Conservation (phyloP, 2,329 filamentous ascomycete species). For the Blumeriella jaapii region DNA sequence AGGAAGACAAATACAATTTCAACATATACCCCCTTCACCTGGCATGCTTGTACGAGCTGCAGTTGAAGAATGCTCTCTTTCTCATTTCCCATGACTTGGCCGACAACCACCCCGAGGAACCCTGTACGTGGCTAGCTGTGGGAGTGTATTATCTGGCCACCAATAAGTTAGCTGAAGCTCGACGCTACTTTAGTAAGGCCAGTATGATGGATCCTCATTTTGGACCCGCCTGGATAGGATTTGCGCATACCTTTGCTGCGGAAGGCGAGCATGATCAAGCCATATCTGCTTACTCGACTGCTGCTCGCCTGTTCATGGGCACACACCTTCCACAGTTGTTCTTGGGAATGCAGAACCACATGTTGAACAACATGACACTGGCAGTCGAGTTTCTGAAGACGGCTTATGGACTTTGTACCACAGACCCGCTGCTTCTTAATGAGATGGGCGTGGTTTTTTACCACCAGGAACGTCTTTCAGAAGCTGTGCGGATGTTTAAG, state of each 20-base stretch:
- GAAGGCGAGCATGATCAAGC: conserved; percentile 98
- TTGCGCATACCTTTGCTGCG: conserved; percentile 94
- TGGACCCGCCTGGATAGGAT: conserved; percentile 95
- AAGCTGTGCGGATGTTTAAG: conserved; percentile 67
- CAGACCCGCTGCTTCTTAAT: conserved; percentile 83
- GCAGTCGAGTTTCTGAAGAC: conserved; percentile 91
- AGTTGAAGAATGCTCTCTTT: conserved; percentile 79
- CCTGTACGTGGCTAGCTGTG: conserved; percentile 87
- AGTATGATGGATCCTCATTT: conserved; percentile 97
- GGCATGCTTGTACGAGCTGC: conserved; percentile 80
- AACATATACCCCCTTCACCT: conserved; percentile 81
- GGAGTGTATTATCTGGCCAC: conserved; percentile 91
- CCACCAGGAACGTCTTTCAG: conserved; percentile 68
- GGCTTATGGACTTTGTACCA: conserved; percentile 70
- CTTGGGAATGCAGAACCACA: conserved; percentile 95
- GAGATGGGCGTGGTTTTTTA: conserved; percentile 96
- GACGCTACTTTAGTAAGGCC: conserved; percentile 93
- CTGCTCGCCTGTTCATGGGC: conserved; percentile 87
- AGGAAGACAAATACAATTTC: conserved; percentile 81
- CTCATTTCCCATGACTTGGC: conserved; percentile 86
- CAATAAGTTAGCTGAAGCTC: conserved; percentile 80
- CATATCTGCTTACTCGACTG: conserved; percentile 93
- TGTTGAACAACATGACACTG: conserved; percentile 85
- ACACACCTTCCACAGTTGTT: conserved; percentile 94
- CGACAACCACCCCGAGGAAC: conserved; percentile 81